Base-by-base conservation (phyloP, 225 moss, liverwort and hornwort genomes). In the Rhytidiadelphus loreus region DNA sequence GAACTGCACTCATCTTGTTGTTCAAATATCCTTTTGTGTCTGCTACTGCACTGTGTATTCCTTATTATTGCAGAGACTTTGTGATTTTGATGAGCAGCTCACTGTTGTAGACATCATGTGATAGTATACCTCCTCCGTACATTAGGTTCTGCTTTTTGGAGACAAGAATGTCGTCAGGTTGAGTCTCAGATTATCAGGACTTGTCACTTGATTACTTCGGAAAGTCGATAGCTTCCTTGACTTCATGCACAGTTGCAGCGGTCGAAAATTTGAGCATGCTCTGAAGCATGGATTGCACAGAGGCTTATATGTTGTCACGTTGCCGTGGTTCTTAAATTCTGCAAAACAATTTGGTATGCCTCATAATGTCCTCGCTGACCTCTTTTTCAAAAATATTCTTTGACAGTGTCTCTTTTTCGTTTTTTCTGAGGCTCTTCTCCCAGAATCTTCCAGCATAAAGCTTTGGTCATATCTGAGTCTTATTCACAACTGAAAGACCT, bases 261-360 rank as follows among this genome's bases (percentile, higher is more conserved):
- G 94, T 46, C 93, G 94, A 73, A 94, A 94, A 86, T 94, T 92
- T 91, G 94, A 94, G 85, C 93, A 94, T 92, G 94, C 94, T 87
- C 86, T 93, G 82, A 94, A 91, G 93, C 94, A 94, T 91, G 94
- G 94, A 87, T 86, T 94, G 76, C 94, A 93, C 61, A 92, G 94
- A 87, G 94, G 94, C 80, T 89, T 94, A 70, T 90, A 74, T 61
- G 94, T 93, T 89, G 94, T 94, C 64, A 92, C 93, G 41, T 91
- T 94, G 87, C 93, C 94, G 81, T 94, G 94, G 94, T 94, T 94
- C 89, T 85, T 94, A 22, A 94, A 93, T 88, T 94, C 94, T 90
- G 94, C 94, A 30, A 94, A 94, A 92, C 93, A 94, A 63, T 94
- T 92, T 89, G 94, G 94, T 94, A 88, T 80, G 86, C 60, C 75